A percentile compares a stretch with the other conserved stretches of the same genome.
These are phyloP conservation scores for Blastobotrys proliferans DNA, from an alignment of 1,139 yeast genomes.

Conservation along the genomic window DNA sequence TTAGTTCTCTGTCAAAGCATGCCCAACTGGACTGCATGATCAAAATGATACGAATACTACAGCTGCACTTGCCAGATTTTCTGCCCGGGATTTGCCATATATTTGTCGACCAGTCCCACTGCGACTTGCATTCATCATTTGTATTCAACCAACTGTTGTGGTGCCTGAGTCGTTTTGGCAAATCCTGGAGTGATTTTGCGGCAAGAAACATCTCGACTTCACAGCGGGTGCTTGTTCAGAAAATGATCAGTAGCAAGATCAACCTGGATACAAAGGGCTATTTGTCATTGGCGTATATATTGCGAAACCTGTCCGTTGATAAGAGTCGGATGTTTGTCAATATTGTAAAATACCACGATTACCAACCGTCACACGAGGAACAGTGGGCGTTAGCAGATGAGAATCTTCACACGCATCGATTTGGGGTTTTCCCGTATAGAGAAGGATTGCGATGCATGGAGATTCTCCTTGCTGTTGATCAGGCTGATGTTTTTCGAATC, in stretches of 20 bases:
- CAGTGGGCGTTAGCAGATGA: constrained; percentile 15
- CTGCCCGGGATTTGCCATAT: constrained; percentile 28
- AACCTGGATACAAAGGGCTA: constrained; percentile 33
- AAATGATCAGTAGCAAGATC: constrained; percentile 19
- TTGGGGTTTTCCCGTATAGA: constrained; percentile 25
- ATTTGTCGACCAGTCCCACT: constrained; percentile 20
- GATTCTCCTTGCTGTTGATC: constrained; percentile 18
- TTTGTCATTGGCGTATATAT: constrained; percentile 28
- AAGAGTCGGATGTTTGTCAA: constrained; percentile 21
- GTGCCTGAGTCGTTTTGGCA: constrained; percentile 30
- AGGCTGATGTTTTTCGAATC: constrained; percentile 17
- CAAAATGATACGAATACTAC: constrained; percentile 24
- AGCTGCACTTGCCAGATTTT: constrained; percentile 25
- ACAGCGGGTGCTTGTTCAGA: constrained; percentile 25
- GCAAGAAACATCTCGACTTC: constrained; percentile 25
- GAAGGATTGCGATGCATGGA: constrained; percentile 23
- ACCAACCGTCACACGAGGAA: constrained; percentile 24
- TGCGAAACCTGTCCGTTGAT: constrained; percentile 21
- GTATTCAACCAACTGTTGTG: constrained; percentile 32
- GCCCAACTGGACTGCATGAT: constrained; percentile 24
- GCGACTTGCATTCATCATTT: constrained; percentile 13
- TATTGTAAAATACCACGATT: constrained; percentile 24
- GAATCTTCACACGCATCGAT: constrained; percentile 10
- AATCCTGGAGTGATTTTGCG: constrained; percentile 23
- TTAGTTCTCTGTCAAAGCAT: constrained; percentile 13